Evolutionary conservation across 768 basidiomycete genomes (phyloP).

Genomic region (Mrakia blollopis): DNA sequence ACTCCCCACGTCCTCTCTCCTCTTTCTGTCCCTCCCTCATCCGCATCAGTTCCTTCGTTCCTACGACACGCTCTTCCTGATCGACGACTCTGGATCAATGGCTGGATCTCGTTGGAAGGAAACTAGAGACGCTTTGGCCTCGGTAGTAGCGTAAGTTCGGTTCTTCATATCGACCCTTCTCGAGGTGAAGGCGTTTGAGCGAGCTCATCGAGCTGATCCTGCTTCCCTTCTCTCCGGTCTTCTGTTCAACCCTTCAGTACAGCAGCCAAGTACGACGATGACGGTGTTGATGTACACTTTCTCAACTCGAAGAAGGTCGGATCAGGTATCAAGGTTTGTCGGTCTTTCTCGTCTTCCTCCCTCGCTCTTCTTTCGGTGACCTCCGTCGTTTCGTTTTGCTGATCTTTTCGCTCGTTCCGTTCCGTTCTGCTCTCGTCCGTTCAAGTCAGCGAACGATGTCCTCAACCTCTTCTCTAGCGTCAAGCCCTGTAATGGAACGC

Average conservation of each 20-base stretch:
- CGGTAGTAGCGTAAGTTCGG: constrained; percentile 1
- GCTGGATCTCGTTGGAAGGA: constrained; percentile 17
- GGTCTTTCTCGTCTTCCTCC: background rate
- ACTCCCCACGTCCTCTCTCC: background rate
- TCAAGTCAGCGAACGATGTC: background rate
- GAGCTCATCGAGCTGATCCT: background rate
- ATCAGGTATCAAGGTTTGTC: background rate
- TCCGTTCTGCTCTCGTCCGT: background rate
- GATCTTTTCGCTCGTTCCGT: background rate
- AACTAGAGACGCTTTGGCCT: background rate
- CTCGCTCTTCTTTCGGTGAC: too few species aligned
- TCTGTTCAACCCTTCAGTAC: background rate
- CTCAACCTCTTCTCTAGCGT: constrained; percentile 14
- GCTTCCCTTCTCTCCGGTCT: background rate
- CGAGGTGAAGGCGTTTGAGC: constrained; percentile 3
- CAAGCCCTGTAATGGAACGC: constrained; percentile 1
- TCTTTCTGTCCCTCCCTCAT: background rate
- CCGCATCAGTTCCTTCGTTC: background rate
- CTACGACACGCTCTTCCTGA: constrained; percentile 24
- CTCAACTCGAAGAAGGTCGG: constrained; percentile 17
- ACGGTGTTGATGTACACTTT: constrained; percentile 24
- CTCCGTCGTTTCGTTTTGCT: background rate
- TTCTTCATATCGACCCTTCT: background rate
- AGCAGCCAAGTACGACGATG: background rate
- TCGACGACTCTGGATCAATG: constrained; percentile 27